Percentiles rank a stretch among this genome's conserved stretches.
Evolutionary conservation across 768 basidiomycete genomes (phyloP).

Genomic region (Sporobolomyces phaffii): DNA sequence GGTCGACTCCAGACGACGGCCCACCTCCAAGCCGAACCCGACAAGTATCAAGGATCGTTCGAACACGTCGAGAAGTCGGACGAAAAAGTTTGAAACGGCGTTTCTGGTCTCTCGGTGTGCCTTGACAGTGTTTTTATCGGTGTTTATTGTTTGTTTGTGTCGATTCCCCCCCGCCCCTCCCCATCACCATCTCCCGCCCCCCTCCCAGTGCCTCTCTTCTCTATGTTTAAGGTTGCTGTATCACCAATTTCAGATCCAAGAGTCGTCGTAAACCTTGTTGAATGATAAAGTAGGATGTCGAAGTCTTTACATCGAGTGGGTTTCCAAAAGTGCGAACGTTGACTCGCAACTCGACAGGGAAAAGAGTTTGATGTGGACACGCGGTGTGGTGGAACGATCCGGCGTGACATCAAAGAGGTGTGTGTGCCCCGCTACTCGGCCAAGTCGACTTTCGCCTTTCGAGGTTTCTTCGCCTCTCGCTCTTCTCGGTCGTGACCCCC

Average conservation of each 20-base stretch:
- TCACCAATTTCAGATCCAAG: too few relatives aligned
- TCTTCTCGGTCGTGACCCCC: neutral
- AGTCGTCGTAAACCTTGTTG: too few relatives aligned
- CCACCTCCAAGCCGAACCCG: neutral
- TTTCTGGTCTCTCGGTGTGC: too few relatives aligned
- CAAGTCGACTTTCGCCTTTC: constrained; percentile 17
- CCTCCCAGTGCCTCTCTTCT: too few relatives aligned
- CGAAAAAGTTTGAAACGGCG: neutral
- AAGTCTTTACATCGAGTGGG: too few relatives aligned
- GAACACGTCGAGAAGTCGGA: constrained; percentile 22
- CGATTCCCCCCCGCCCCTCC: neutral
- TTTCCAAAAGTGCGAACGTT: too few relatives aligned
- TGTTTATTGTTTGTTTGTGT: neutral
- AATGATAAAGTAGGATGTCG: too few relatives aligned
- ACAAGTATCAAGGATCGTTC: constrained; percentile 9
- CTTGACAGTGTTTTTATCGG: neutral
- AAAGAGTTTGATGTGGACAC: too few relatives aligned
- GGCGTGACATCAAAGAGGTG: neutral
- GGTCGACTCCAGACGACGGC: constrained; percentile 8
- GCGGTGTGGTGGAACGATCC: too few relatives aligned
- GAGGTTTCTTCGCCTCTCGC: constrained; percentile 19
- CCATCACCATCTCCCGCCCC: too few relatives aligned
- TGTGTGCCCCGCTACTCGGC: constrained; percentile 6
- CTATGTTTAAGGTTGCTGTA: too few relatives aligned
- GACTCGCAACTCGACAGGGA: too few relatives aligned